These are phyloP conservation scores for Aegilops umbellulata DNA, from an alignment of 176 grass and related monocot species.

Conservation along the genomic window DNA sequence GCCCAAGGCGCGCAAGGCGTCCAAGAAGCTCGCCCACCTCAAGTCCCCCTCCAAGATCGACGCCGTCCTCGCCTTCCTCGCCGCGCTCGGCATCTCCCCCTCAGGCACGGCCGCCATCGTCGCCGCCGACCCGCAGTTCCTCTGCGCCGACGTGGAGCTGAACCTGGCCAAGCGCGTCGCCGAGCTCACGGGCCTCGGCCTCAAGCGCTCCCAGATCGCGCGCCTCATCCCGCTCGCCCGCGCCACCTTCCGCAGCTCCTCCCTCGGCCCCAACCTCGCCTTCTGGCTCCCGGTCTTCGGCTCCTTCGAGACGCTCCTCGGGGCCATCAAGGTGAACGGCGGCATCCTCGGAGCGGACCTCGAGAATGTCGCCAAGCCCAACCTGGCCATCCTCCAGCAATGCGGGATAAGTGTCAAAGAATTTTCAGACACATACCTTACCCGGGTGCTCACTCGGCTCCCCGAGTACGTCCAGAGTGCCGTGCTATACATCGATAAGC, in stretches of 20 bases:
- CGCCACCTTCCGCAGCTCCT: neutral
- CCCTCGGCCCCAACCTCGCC: neutral
- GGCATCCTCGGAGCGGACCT: neutral
- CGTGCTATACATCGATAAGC: neutral
- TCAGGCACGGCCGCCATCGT: neutral
- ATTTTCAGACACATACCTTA: neutral
- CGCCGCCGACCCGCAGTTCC: neutral
- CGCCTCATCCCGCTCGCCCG: neutral
- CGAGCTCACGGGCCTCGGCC: constrained; percentile 7
- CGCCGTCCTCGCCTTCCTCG: constrained; percentile 32
- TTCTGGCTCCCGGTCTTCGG: constrained; percentile 35
- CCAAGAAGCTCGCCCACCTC: constrained; percentile 8
- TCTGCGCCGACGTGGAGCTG: constrained; percentile 15
- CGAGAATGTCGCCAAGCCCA: constrained; percentile 28
- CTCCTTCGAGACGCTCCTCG: constrained; percentile 11
- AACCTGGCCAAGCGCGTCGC: neutral
- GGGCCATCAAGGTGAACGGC: neutral
- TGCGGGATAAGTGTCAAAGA: constrained; percentile 7
- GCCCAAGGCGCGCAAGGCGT: neutral
- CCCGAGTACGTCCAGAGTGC: neutral
- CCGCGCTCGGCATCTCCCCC: constrained; percentile 2
- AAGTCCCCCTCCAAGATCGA: constrained; percentile 17
- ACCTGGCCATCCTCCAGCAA: constrained; percentile 28
- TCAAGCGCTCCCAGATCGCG: constrained; percentile 19
- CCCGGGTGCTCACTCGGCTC: neutral